Evolutionary conservation across 2,329 filamentous ascomycete species (phyloP), one percentile per base, ranked within the genome.

Genomic region (Scedosporium minutisporum): DNA sequence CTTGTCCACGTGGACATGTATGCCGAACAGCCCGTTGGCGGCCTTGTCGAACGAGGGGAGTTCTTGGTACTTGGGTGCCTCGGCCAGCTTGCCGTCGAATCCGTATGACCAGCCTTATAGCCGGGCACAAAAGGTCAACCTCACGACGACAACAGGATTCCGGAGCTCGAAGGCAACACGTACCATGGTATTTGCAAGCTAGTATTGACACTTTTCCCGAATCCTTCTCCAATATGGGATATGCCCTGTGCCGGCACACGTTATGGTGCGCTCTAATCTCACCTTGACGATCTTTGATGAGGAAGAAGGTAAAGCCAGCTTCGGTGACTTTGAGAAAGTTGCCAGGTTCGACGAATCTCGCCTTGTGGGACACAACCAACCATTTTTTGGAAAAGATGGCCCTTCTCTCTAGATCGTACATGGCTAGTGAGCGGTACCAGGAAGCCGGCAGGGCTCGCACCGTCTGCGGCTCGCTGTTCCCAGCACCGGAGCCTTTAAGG

Each of bases 1-100:
- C 21, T 63, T 64, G 65, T 80, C 79, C 41, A 80, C 67, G 44
- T 77, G 75, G 3, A 79, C 72, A 62, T 81, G 77, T 41, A 82
- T 72, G 0, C 72, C 73, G 62, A 82, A 76, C 0, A 84, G 70
- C 16, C 76, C 73, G 64, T 84, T 68, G 64, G 74, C 69, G 16
- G 66, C 65, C 66, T 75, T 77, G 61, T 77, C 73, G 61, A 79
- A 79, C 33, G 68, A 70, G 1, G 69, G 64, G 1, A 78, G 67
- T 0, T 73, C 70, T 44, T 78, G 72, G 64, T 77, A 79, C 1
- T 73, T 71, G 1, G 77, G 76, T 0, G 76, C 77, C 61, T 79
- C 80, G 57, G 76, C 75, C 1, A 80, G 69, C n/a, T 74, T 74
- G 4, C 77, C 77, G 42, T 74, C 72, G 18, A 75, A 69, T 3